Percentiles rank a stretch among this genome's conserved stretches.
phyloP scores from a whole-genome alignment of 106 monocot genomes.

The Dioscorea dumetorum region DNA sequence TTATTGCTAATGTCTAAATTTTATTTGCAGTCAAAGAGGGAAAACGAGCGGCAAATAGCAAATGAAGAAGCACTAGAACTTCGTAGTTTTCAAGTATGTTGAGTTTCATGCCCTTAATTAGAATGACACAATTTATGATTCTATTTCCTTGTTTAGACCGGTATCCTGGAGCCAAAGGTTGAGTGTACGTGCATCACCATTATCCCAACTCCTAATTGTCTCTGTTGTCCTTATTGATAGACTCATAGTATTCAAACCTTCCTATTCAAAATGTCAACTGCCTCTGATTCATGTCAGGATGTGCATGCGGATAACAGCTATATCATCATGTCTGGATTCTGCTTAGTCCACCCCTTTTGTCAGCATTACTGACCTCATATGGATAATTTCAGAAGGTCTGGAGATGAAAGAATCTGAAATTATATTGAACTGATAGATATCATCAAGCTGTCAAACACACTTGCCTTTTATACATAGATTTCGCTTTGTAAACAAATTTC shows the following conservation, averaged over 20 bases:
- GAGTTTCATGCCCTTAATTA: background rate
- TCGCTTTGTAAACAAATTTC: background rate
- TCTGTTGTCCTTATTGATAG: background rate
- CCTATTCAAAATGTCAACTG: too few species aligned
- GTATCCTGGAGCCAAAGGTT: too few species aligned
- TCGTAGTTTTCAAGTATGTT: conserved; percentile 66
- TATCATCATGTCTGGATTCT: too few species aligned
- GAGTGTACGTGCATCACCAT: background rate
- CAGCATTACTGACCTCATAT: too few species aligned
- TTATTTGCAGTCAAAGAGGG: conserved; percentile 53
- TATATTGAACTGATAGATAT: background rate
- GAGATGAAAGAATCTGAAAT: background rate
- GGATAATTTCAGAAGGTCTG: background rate
- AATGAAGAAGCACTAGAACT: conserved; percentile 78
- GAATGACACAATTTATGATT: background rate
- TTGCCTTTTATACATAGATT: background rate
- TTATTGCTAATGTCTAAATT: background rate
- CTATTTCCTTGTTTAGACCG: background rate
- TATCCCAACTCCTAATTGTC: background rate
- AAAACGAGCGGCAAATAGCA: conserved; percentile 66
- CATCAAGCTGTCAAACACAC: background rate
- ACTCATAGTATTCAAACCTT: background rate
- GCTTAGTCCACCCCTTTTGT: too few species aligned
- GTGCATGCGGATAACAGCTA: too few species aligned
- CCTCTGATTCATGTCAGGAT: too few species aligned